Conservation (phyloP, 2,329 filamentous ascomycete species). For the Penicillium sp. region DNA sequence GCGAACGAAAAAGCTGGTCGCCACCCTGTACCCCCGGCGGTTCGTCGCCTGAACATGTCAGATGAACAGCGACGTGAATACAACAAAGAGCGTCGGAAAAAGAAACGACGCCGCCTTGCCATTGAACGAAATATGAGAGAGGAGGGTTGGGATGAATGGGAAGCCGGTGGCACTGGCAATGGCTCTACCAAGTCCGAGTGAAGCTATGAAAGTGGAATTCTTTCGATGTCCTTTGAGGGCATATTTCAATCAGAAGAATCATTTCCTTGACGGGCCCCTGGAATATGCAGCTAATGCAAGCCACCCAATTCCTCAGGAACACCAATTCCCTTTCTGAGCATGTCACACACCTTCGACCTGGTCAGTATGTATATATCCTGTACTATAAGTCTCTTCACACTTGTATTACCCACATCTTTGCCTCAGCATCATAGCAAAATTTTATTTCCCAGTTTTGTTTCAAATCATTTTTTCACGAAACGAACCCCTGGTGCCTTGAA, state of each 20-base stretch:
- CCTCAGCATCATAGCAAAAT: background rate
- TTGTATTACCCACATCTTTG: background rate
- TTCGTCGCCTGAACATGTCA: constrained; percentile 7
- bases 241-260: background rate
- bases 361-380: constrained; percentile 1
- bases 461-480: background rate
- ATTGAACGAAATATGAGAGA: constrained; percentile 17
- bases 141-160: constrained; percentile 21
- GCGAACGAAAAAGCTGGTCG: background rate
- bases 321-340: background rate
- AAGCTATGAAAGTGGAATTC: background rate
- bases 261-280: background rate
- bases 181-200: background rate
- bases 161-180: constrained; percentile 1
- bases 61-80: constrained; percentile 13
- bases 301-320: background rate
- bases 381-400: background rate
- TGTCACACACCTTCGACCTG: background rate
- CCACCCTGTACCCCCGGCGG: constrained; percentile 3
- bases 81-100: constrained; percentile 21
- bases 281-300: background rate
- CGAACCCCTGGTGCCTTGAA: background rate
- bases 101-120: constrained; percentile 17
- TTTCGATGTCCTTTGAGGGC: background rate
- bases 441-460: background rate